Base-by-base conservation (phyloP, 371 early-diverging fungal genomes). In the Globomyces sp. region DNA sequence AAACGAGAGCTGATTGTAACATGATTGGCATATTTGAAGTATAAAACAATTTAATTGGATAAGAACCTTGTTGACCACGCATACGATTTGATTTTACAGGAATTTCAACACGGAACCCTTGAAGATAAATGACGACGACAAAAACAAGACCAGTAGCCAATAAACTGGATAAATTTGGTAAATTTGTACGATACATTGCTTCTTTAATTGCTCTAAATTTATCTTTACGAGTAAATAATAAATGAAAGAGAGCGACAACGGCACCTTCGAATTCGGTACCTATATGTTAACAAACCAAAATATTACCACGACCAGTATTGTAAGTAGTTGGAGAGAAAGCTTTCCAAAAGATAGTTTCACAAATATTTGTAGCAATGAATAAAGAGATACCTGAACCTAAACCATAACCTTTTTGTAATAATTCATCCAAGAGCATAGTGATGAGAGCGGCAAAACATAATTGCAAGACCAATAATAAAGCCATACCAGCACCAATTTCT, bases 331-430 rank as follows among this genome's bases (percentile, higher is more conserved):
- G 99, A 67, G 93, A 92, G 72, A 99, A 89, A 10, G 97, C 93
- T 82, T 99, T 94, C 99, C 99, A 99, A 74, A 99, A 88, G 71
- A 99, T 95, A 69, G 86, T 96, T 84, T 99, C 99, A 80, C 99
- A 99, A 70, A 99, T 94, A 82, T 99, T 99, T 70, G 99, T 94
- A 61, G 99, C 99, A 82, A 99, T 98, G 77, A 99, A 99, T 70
- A 99, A 86, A 69, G 97, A 96, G 74, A 99, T 98, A 70, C 99
- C 99, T 43, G 99, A 99, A 41, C 99, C 99, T 63, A 99, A 85
- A 71, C 99, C 99, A 74, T 99, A 99, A n/a, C 99, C 99, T 86
- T 99, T 99, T 83, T 99, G 99, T 67, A 99, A 87, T 70, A 99
- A 87, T 86, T 99, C 99, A 80, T 99, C 99, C 69, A 99, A 85